These are phyloP conservation scores for Debaryomyces tyrocola DNA, from an alignment of 805 yeast genomes.

Conservation along the genomic window DNA sequence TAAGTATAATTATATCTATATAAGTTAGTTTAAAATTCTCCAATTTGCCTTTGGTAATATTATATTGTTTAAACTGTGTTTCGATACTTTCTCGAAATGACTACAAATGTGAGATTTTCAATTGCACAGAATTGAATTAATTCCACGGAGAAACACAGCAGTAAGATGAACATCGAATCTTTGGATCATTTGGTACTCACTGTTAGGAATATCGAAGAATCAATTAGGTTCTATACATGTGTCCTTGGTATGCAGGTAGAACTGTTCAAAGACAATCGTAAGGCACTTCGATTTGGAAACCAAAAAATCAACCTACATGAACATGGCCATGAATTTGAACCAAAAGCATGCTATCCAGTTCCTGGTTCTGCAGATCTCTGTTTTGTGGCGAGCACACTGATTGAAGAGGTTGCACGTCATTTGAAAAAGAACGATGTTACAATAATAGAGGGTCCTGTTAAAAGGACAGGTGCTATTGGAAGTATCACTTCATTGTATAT, in stretches of 20 bases:
- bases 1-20: too few relatives aligned
- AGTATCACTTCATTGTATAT: slow-evolving; percentile 6
- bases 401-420: slow-evolving; percentile 1
- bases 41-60: too few relatives aligned
- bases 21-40: too few relatives aligned
- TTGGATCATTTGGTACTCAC: slow-evolving; percentile 9
- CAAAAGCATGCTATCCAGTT: slow-evolving; percentile 1
- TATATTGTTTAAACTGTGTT: too few relatives aligned
- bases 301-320: slow-evolving; percentile 10
- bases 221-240: slow-evolving; percentile 4
- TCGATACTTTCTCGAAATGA: too few relatives aligned
- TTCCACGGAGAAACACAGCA: not conserved
- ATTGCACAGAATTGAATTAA: not conserved
- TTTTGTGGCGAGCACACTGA: slow-evolving; percentile 4
- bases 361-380: slow-evolving; percentile 9
- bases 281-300: slow-evolving; percentile 4
- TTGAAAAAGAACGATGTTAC: not conserved
- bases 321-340: slow-evolving; percentile 6
- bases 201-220: slow-evolving; percentile 5
- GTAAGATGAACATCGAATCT: slow-evolving; percentile 2
- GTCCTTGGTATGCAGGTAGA: slow-evolving; percentile 3
- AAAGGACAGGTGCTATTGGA: slow-evolving; percentile 8
- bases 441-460: slow-evolving; percentile 4
- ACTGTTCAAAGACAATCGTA: slow-evolving; percentile 2
- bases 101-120: too few relatives aligned